Conservation (phyloP, 2,329 filamentous ascomycete genomes). For the Geosmithia morbida region DNA sequence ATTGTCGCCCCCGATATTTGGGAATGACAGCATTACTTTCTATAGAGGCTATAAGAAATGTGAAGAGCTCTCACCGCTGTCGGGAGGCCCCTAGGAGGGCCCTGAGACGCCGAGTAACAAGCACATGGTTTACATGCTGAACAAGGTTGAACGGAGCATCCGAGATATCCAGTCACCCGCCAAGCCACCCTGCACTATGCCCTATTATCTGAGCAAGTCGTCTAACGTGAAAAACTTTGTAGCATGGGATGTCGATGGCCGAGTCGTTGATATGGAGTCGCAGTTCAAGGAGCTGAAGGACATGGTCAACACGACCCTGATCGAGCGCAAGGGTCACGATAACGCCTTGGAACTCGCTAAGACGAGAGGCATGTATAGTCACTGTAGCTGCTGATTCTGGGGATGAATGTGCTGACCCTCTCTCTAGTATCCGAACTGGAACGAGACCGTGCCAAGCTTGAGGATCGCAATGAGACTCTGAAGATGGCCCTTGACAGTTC, state of each 20-base stretch:
- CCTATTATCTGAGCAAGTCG: slow-evolving; percentile 51
- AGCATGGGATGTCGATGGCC: slow-evolving; percentile 70
- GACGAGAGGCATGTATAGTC: slow-evolving; percentile 45
- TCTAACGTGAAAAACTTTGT: slow-evolving; percentile 51
- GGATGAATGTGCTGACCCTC: slow-evolving; percentile 3
- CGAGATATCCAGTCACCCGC: slow-evolving; percentile 20
- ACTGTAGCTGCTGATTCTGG: background rate
- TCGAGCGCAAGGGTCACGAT: slow-evolving; percentile 55
- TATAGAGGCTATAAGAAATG: background rate
- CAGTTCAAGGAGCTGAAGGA: slow-evolving; percentile 59
- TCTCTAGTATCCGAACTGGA: slow-evolving; percentile 32
- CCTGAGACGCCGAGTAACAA: slow-evolving; percentile 16
- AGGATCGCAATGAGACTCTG: slow-evolving; percentile 32
- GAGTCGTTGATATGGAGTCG: slow-evolving; percentile 61
- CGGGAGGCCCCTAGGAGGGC: slow-evolving; percentile 15
- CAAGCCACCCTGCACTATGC: slow-evolving; percentile 28
- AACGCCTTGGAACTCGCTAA: slow-evolving; percentile 64
- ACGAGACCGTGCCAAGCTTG: slow-evolving; percentile 27
- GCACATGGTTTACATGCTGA: slow-evolving; percentile 15
- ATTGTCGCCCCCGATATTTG: slow-evolving; percentile 5
- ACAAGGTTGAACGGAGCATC: slow-evolving; percentile 15
- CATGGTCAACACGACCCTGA: slow-evolving; percentile 54
- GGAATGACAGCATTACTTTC: background rate
- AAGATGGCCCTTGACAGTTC: slow-evolving; percentile 46
- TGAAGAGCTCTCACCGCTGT: background rate